Base-by-base conservation (phyloP, 2,329 filamentous ascomycete genomes). In the Penicillium psychrosexuale region DNA sequence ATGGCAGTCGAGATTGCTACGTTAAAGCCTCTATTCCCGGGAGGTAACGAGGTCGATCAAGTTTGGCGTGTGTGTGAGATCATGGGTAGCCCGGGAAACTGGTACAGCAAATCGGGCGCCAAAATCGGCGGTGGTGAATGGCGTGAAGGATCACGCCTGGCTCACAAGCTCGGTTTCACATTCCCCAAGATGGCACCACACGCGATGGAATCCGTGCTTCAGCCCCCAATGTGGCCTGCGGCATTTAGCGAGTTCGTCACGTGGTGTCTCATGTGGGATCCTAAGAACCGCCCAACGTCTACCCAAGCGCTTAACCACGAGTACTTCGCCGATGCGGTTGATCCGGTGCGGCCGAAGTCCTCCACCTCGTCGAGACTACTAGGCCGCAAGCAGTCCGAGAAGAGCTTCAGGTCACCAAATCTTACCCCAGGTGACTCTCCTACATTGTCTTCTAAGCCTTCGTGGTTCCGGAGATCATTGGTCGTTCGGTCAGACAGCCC, bases 101-200 rank as follows among this genome's bases (percentile, higher is more conserved):
- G 94, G 94, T 94, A 96, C 72, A 96, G 90, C 80, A 97, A 97
- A 75, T 81, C 89, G 5, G 92, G 92, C 24, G 80, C 82, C 27
- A 89, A 87, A 62, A 90, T 99, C 28, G 94, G 94, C 52, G 94
- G 94, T 69, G 94, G 94, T 67, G 94, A 99, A 65, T 99, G 94
- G 94, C 91, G 91, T 67, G 94, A 99, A 55, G 94, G 94, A 54
- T 91, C 91, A 43, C 84, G 91, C 58, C 80, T 99, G 56, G 94
- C 94, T 53, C 91, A 94, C 64, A 97, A 97, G 80, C 83, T 99
- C 60, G 94, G 94, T 53, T 99, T 99, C 74, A 97, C 94, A 0
- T 99, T 99, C 77, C 94, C 94, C 57, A 97, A 87, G 85, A 97
- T 99, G 94, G 93, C 94, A 22, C 94, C 94, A 47, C 94, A 97